A percentile compares a stretch with the other conserved stretches of the same genome.
Conservation (phyloP, 1,284 basidiomycete genomes). For the Sporisorium exsertum region DNA sequence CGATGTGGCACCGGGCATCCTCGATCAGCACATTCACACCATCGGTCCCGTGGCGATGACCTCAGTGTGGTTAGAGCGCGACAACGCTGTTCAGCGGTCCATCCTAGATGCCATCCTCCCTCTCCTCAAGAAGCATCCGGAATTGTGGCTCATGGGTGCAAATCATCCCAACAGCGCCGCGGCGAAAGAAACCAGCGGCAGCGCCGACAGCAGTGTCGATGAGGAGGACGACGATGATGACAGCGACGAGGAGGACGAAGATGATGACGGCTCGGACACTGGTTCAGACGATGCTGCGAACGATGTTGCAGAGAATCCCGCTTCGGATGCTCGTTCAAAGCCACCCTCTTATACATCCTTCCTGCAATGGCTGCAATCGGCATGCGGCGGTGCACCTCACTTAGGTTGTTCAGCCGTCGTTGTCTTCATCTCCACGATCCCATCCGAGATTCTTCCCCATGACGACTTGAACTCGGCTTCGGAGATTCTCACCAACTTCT, state of each 20-base stretch:
- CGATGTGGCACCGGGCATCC: slow-evolving; percentile 12
- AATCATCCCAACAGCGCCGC: background rate
- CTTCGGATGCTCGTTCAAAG: slow-evolving; percentile 4
- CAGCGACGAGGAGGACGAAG: slow-evolving; percentile 28
- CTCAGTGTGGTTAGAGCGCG: slow-evolving; percentile 63
- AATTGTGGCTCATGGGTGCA: slow-evolving; percentile 62
- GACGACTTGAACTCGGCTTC: slow-evolving; percentile 66
- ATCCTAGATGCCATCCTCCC: slow-evolving; percentile 60
- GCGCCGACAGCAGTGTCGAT: slow-evolving; percentile 16
- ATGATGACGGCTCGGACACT: slow-evolving; percentile 27
- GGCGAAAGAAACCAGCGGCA: background rate
- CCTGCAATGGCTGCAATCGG: slow-evolving; percentile 78
- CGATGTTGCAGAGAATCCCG: background rate
- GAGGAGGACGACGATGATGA: slow-evolving; percentile 21
- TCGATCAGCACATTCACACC: slow-evolving; percentile 41
- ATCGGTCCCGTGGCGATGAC: slow-evolving; percentile 51
- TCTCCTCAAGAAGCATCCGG: slow-evolving; percentile 55
- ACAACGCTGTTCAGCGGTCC: slow-evolving; percentile 51
- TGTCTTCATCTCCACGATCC: slow-evolving; percentile 82
- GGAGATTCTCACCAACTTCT: slow-evolving; percentile 79
- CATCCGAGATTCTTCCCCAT: slow-evolving; percentile 71
- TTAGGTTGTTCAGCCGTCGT: slow-evolving; percentile 83
- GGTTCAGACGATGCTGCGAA: slow-evolving; percentile 8
- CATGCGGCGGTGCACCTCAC: slow-evolving; percentile 80
- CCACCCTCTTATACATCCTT: slow-evolving; percentile 71